phyloP scores from a whole-genome alignment of 805 yeast genomes.

The Tetrapisispora namnaoensis region DNA sequence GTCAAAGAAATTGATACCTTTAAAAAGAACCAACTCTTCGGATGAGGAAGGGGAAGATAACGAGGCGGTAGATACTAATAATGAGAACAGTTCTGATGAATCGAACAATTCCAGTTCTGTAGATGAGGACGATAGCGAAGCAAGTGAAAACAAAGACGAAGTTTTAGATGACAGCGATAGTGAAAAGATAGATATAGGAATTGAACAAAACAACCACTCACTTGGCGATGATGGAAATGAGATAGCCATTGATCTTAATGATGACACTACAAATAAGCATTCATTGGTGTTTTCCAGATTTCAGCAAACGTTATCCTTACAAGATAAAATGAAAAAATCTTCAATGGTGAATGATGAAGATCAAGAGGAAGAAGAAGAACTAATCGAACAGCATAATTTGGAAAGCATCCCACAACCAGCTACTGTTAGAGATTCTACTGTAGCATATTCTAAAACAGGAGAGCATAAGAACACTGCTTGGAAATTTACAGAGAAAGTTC shows the following conservation, averaged over 20 bases:
- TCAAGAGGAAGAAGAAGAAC: slow-evolving; percentile 21
- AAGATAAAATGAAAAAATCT: slow-evolving; percentile 18
- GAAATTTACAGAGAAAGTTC: slow-evolving; percentile 20
- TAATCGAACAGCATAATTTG: slow-evolving; percentile 31
- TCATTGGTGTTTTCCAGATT: slow-evolving; percentile 45
- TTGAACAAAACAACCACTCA: background rate
- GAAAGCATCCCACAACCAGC: slow-evolving; percentile 83
- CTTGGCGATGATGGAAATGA: slow-evolving; percentile 6
- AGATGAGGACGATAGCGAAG: background rate
- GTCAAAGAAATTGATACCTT: slow-evolving; percentile 13
- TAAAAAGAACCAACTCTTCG: slow-evolving; percentile 16
- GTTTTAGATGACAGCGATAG: slow-evolving; percentile 7
- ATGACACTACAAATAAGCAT: slow-evolving; percentile 31
- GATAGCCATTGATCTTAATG: slow-evolving; percentile 4
- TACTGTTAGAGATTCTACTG: slow-evolving; percentile 25
- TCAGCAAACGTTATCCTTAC: slow-evolving; percentile 33
- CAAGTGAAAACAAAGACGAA: slow-evolving; percentile 8
- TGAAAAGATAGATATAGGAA: background rate
- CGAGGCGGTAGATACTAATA: too few relatives aligned
- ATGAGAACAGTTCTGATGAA: background rate
- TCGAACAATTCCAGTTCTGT: slow-evolving; percentile 8
- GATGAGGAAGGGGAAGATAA: background rate
- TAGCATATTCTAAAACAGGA: slow-evolving; percentile 28
- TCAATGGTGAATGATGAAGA: slow-evolving; percentile 11
- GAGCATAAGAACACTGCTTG: slow-evolving; percentile 33